A percentile compares a stretch with the other conserved stretches of the same genome.
phyloP scores from a whole-genome alignment of 305 asterid species.

The Nicotiana rustica region DNA sequence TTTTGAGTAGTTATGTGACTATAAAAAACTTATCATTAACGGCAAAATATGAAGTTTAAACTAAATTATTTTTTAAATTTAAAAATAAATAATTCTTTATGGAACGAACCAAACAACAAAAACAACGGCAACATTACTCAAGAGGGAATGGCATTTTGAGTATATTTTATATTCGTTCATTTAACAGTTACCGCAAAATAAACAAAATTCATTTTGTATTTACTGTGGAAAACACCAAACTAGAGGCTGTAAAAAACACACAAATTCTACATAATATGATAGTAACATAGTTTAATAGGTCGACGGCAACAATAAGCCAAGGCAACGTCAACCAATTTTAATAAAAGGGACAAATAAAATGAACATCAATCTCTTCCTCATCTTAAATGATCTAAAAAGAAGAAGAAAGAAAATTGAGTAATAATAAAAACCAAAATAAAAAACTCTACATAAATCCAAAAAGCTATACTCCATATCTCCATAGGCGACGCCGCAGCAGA shows the following conservation, averaged over 20 bases:
- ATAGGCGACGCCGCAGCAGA: background rate
- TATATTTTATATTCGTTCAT: no score
- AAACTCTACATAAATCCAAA: background rate
- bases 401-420: background rate
- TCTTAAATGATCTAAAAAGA: conserved; percentile 6
- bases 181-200: no score
- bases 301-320: background rate
- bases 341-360: background rate
- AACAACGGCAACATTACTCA: no score
- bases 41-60: no score
- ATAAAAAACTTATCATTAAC: no score
- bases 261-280: background rate
- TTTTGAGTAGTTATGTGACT: no score
- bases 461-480: background rate
- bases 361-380: background rate
- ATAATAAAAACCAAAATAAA: background rate
- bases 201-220: no score
- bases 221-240: background rate
- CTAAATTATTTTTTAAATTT: no score
- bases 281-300: background rate
- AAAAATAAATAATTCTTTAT: no score
- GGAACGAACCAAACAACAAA: no score
- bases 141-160: no score
- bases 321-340: background rate
- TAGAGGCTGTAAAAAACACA: background rate